Conservation (phyloP, 176 grass and related monocot genomes). For the Rhynchospora tenuis region DNA sequence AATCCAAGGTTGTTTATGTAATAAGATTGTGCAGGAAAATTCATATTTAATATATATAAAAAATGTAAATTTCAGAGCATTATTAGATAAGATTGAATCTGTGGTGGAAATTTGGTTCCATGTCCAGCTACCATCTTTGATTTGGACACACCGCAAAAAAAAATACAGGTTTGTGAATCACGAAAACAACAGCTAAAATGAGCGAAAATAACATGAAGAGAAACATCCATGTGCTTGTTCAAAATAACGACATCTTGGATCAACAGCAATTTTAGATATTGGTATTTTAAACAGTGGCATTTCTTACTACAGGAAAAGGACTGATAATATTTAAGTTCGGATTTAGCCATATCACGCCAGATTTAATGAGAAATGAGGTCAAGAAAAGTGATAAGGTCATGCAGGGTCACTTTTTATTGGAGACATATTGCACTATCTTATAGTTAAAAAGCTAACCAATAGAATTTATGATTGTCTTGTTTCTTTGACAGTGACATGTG, state of each 20-base stretch:
- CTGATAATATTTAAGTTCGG: not conserved
- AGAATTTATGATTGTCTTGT: not conserved
- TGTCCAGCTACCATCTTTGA: conserved; percentile 5
- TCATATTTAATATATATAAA: not conserved
- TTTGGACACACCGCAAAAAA: conserved; percentile 19
- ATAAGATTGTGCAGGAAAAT: not conserved
- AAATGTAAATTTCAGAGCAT: not conserved
- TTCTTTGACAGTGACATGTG: not conserved
- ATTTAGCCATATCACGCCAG: not conserved
- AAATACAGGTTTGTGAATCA: not conserved
- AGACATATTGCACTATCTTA: not conserved
- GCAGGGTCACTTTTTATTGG: not conserved
- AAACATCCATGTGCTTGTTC: not conserved
- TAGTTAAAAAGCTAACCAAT: not conserved
- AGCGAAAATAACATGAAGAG: not conserved
- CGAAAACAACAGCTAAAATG: not conserved
- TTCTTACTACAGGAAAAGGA: not conserved
- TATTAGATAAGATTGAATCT: not conserved
- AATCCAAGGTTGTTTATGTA: not conserved
- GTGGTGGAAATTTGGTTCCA: not conserved
- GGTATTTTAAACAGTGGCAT: not conserved
- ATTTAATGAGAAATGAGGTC: not conserved
- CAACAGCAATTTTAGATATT: not conserved
- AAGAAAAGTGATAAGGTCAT: not conserved
- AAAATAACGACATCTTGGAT: not conserved